These are phyloP conservation scores for Houttuynia cordata DNA, from an alignment of 164 flowering plant species.

Conservation along the genomic window DNA sequence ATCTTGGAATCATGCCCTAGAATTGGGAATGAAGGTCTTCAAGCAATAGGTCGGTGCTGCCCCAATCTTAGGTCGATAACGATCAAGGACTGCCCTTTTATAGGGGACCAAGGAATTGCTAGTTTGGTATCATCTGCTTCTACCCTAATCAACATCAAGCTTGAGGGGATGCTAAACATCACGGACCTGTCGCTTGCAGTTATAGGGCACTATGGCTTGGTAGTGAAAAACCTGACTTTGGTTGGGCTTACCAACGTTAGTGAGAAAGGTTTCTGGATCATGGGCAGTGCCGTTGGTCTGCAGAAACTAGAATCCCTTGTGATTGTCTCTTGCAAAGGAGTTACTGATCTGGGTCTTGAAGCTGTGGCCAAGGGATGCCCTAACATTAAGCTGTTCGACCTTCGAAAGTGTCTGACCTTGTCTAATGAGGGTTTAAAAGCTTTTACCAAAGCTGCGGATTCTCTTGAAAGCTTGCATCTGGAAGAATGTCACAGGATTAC, in stretches of 20 bases:
- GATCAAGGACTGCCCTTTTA: conserved; percentile 53
- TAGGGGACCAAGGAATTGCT: conserved; percentile 76
- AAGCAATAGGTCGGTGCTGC: conserved; percentile 54
- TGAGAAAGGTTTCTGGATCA: conserved; percentile 77
- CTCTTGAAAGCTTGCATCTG: conserved; percentile 53
- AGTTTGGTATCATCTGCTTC: conserved; percentile 49
- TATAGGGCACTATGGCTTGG: conserved; percentile 71
- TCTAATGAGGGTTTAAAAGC: conserved; percentile 56
- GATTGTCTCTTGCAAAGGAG: conserved; percentile 42
- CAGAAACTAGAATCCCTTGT: conserved; percentile 40
- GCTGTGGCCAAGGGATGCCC: conserved; percentile 67
- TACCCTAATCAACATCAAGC: conserved; percentile 47
- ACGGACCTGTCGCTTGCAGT: conserved; percentile 75
- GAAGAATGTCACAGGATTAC: conserved; percentile 74
- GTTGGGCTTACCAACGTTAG: conserved; percentile 39
- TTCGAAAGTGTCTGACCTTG: conserved; percentile 38
- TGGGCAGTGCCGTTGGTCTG: conserved; percentile 62
- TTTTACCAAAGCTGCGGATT: conserved; percentile 38
- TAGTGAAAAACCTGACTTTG: conserved; percentile 47
- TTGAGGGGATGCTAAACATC: conserved; percentile 40
- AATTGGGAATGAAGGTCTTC: conserved; percentile 53
- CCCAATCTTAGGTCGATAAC: conserved; percentile 41
- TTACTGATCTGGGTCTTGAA: conserved; percentile 55
- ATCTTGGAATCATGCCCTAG: conserved; percentile 58
- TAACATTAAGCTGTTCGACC: conserved; percentile 38